phyloP scores from a whole-genome alignment of 2,329 filamentous ascomycete genomes.

The Cercospora zeina region DNA sequence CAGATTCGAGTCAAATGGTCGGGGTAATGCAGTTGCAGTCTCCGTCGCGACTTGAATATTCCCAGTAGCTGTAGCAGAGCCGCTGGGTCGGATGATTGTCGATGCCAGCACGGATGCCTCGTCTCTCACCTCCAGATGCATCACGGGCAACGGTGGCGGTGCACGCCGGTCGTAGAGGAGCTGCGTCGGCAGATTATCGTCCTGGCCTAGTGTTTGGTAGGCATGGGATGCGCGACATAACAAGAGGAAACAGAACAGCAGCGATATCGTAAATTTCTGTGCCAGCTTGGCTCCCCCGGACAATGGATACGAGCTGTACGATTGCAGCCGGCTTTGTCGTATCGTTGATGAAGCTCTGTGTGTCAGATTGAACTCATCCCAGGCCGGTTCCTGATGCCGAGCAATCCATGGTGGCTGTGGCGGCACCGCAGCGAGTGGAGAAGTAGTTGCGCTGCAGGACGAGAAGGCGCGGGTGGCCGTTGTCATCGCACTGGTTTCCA shows the following conservation, averaged over 20 bases:
- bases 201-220: slow-evolving; percentile 22
- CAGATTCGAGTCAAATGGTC: slow-evolving; percentile 51
- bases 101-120: slow-evolving; percentile 25
- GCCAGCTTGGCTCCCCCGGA: not conserved
- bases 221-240: slow-evolving; percentile 30
- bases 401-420: slow-evolving; percentile 2
- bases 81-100: slow-evolving; percentile 20
- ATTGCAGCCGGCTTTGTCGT: slow-evolving; percentile 20
- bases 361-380: slow-evolving; percentile 30
- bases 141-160: slow-evolving; percentile 31
- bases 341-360: slow-evolving; percentile 15
- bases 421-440: slow-evolving; percentile 29
- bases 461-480: slow-evolving; percentile 28
- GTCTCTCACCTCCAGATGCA: slow-evolving; percentile 32
- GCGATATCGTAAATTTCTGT: slow-evolving; percentile 18
- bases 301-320: slow-evolving; percentile 19
- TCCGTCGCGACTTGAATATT: slow-evolving; percentile 29
- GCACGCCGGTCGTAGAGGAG: slow-evolving; percentile 36
- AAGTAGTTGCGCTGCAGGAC: slow-evolving; percentile 34
- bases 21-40: slow-evolving; percentile 39
- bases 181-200: slow-evolving; percentile 24
- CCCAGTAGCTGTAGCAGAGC: slow-evolving; percentile 27
- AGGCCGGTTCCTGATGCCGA: slow-evolving; percentile 22
- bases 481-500: slow-evolving; percentile 35
- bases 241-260: slow-evolving; percentile 32